Evolutionary conservation across 768 basidiomycete genomes (phyloP).

Genomic region (Naganishia antarctica): DNA sequence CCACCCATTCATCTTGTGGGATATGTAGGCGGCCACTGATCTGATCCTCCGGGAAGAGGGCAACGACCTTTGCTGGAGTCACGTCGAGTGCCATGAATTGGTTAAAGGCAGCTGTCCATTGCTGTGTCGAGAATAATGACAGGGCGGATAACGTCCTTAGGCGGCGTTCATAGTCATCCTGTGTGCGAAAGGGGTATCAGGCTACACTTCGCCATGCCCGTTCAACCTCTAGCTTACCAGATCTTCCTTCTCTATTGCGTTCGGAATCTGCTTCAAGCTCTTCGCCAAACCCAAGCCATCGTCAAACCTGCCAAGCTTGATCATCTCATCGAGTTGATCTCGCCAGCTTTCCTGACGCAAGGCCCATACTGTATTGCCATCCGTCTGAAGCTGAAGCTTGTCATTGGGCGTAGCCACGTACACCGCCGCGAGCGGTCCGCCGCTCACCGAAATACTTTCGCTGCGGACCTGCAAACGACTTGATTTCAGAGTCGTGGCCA

Average conservation of each 20-base stretch:
- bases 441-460: not conserved
- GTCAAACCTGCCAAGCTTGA: conserved; percentile 61
- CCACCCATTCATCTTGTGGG: conserved; percentile 68
- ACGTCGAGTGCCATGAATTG: conserved; percentile 80
- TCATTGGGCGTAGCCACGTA: conserved; percentile 68
- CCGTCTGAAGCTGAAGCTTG: conserved; percentile 58
- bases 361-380: conserved; percentile 76
- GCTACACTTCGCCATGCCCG: not conserved
- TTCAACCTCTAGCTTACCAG: not conserved
- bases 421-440: conserved; percentile 9
- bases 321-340: conserved; percentile 78
- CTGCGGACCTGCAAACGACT: not conserved
- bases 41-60: conserved; percentile 69
- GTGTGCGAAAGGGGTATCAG: not conserved
- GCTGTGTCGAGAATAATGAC: conserved; percentile 63
- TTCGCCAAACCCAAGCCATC: conserved; percentile 77
- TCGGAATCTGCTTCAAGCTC: conserved; percentile 38
- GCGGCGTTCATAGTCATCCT: conserved; percentile 59
- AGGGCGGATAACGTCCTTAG: conserved; percentile 74
- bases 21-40: conserved; percentile 74
- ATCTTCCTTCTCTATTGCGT: not conserved
- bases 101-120: conserved; percentile 75
- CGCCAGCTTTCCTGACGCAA: conserved; percentile 68
- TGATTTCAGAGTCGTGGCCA: conserved; percentile 55
- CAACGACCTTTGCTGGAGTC: conserved; percentile 88